Base-by-base conservation (phyloP, 306 rosid species). In the Trichosanthes truncata region DNA sequence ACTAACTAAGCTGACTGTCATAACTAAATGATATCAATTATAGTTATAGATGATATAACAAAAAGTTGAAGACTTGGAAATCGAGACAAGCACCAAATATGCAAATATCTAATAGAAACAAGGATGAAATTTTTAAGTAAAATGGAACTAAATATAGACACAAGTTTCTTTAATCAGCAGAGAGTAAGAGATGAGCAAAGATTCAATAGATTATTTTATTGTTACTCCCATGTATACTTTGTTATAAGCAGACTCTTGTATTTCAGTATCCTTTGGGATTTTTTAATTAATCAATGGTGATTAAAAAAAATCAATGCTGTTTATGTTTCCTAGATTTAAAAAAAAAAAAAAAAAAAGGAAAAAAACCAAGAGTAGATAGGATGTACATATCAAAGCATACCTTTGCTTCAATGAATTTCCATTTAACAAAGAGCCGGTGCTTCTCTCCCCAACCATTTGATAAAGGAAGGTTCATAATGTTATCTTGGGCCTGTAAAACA, bases 401-500 rank as follows among this genome's bases (percentile, higher is more conserved):
- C 98, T 89, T 95, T 78, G 97, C 91, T 85, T 95, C 98, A 33
- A 74, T 86, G 78, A 90, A 92, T 83, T 95, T 93, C 97, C 98
- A 92, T 85, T 93, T 95, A 80, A 95, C 97, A 79, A 77, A 89
- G 80, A 83, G 89, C 48, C 74, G 81, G 83, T 95, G 98, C 79
- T 95, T 95, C 86, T 95, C 98, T 51, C 98, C 98, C 98, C 97
- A 95, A 57, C 97, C 97, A 86, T 95, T 95, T 36, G 92, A 15
- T 79, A 95, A 80, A 18, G 97, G 93, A 84, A 92, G 96, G 85
- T 93, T 95, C 96, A 88, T 95, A 79, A 95, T 87, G 88, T 95
- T 95, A 85, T 95, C 98, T 86, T 94, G 98, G 80, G 98, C 96
- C 98, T 94, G 90, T 74, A 84, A 83, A 84, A 71, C 51, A 43